Conservation (phyloP, 2,329 filamentous ascomycete species). For the Penicillium olsonii region DNA sequence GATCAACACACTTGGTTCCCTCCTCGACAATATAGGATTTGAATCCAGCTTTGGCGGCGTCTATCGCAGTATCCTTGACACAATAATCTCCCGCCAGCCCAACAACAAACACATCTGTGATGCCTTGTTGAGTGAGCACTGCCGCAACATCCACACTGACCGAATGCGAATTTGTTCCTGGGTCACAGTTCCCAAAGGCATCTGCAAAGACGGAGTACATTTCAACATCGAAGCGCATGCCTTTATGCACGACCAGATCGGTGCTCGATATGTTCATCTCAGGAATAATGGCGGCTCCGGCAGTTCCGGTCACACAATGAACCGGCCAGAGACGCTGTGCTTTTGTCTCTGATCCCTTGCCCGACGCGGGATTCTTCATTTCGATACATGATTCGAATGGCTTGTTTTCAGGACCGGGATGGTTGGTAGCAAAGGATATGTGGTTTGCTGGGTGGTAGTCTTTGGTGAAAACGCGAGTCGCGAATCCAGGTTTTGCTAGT, state of each 20-base stretch:
- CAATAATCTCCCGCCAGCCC: slow-evolving; percentile 90
- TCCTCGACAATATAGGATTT: slow-evolving; percentile 75
- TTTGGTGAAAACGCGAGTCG: slow-evolving; percentile 77
- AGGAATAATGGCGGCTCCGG: slow-evolving; percentile 71
- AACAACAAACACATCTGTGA: slow-evolving; percentile 82
- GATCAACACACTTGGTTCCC: slow-evolving; percentile 72
- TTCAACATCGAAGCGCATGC: slow-evolving; percentile 71
- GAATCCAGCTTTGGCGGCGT: slow-evolving; percentile 76
- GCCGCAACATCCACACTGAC: slow-evolving; percentile 61
- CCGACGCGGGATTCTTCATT: slow-evolving; percentile 53
- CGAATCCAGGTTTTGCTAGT: slow-evolving; percentile 67
- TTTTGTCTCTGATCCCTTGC: slow-evolving; percentile 63
- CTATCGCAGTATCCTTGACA: slow-evolving; percentile 76
- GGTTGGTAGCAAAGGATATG: slow-evolving; percentile 85
- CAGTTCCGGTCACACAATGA: slow-evolving; percentile 78
- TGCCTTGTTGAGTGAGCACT: slow-evolving; percentile 55
- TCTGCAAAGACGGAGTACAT: slow-evolving; percentile 94
- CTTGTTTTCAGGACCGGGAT: slow-evolving; percentile 61
- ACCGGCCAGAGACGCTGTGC: slow-evolving; percentile 78
- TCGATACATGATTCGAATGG: slow-evolving; percentile 67
- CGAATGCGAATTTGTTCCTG: slow-evolving; percentile 31
- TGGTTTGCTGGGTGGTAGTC: slow-evolving; percentile 86
- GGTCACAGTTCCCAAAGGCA: slow-evolving; percentile 61
- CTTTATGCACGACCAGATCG: slow-evolving; percentile 75
- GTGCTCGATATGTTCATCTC: slow-evolving; percentile 65